Percentiles rank a stretch among this genome's conserved stretches.
These are phyloP conservation scores for Quercus alba DNA, from an alignment of 306 rosid genomes.

Conservation along the genomic window DNA sequence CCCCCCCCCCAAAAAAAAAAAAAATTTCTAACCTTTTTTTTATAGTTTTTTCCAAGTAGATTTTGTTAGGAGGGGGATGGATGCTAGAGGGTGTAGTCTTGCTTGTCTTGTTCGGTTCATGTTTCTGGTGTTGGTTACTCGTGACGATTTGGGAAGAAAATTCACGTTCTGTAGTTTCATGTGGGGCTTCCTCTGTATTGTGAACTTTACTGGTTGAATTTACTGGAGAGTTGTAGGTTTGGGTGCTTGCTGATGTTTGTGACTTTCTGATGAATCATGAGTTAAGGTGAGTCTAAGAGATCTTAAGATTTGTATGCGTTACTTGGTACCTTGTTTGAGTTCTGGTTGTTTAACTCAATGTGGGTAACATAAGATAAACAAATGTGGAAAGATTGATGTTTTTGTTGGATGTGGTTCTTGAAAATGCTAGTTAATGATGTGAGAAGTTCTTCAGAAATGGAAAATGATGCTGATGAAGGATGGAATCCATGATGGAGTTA, in stretches of 20 bases:
- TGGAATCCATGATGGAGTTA: constrained; percentile 1
- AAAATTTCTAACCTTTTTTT: too few species aligned
- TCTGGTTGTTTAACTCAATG: neutral
- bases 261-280: neutral
- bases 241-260: neutral
- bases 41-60: too few species aligned
- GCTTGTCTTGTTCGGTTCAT: too few species aligned
- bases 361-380: neutral
- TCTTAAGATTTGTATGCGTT: neutral
- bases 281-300: neutral
- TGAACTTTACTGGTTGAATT: too few species aligned
- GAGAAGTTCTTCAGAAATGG: neutral
- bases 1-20: too few species aligned
- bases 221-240: too few species aligned
- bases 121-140: too few species aligned
- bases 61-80: too few species aligned
- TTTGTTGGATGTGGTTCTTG: neutral
- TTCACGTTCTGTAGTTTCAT: too few species aligned
- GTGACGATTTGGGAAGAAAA: too few species aligned
- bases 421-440: neutral
- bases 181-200: too few species aligned
- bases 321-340: neutral
- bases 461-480: neutral
- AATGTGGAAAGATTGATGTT: neutral
- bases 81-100: too few species aligned